These are phyloP conservation scores for Dendrocalamus sinicus DNA, from an alignment of 176 grass and related monocot species.

Conservation along the genomic window DNA sequence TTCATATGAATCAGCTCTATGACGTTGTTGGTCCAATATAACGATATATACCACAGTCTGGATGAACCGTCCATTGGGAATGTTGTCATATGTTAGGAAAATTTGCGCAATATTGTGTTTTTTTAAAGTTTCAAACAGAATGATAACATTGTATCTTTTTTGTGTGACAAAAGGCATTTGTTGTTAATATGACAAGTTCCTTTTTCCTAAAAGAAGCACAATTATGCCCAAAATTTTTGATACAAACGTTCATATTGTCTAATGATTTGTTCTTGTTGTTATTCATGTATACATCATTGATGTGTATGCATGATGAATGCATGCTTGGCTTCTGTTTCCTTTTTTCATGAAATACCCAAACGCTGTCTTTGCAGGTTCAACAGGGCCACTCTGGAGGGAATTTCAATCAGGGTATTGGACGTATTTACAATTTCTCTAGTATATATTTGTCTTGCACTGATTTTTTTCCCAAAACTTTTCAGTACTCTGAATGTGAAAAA, in stretches of 20 bases:
- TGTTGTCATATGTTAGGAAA: neutral
- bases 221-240: neutral
- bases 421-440: conserved; percentile 6
- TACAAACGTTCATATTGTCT: neutral
- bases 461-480: conserved; percentile 9
- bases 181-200: neutral
- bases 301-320: neutral
- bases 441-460: conserved; percentile 20
- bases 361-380: conserved; percentile 50
- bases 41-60: neutral
- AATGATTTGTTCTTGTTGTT: neutral
- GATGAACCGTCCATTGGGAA: neutral
- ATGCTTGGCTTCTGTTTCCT: conserved; percentile 5
- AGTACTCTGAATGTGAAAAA: conserved; percentile 1
- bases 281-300: conserved; percentile 4
- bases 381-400: conserved; percentile 44
- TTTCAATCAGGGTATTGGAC: conserved; percentile 46
- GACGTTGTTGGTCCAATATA: conserved; percentile 5
- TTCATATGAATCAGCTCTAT: neutral
- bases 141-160: neutral
- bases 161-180: neutral
- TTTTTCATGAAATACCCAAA: neutral
- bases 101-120: neutral
- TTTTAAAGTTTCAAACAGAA: conserved; percentile 6
- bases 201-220: conserved; percentile 1